phyloP scores from a whole-genome alignment of 305 asterid species.

The Rubia peregrina region DNA sequence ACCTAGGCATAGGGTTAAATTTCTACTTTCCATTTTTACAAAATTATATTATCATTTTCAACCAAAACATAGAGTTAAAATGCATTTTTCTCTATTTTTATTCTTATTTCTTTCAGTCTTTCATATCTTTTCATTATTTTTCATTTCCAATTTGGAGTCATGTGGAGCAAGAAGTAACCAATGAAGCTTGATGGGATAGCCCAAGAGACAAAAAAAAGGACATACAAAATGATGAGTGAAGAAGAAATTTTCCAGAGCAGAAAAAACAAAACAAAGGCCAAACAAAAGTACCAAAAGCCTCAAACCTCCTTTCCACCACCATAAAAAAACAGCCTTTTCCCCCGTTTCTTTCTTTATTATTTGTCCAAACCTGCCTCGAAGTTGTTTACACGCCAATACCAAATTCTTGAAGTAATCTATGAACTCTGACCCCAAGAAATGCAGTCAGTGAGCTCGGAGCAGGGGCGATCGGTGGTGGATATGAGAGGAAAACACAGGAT shows the following conservation, averaged over 20 bases:
- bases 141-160: not conserved
- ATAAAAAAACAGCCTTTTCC: slow-evolving; percentile 2
- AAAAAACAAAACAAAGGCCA: slow-evolving; percentile 8
- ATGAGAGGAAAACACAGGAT: slow-evolving; percentile 44
- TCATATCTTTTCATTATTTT: too few relatives aligned
- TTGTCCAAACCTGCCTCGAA: slow-evolving; percentile 6
- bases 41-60: too few relatives aligned
- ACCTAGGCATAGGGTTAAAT: too few relatives aligned
- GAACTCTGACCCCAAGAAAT: slow-evolving; percentile 13
- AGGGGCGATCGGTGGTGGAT: slow-evolving; percentile 30
- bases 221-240: not conserved
- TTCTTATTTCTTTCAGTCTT: too few relatives aligned
- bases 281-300: not conserved
- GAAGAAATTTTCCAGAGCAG: not conserved
- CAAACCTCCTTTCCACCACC: not conserved
- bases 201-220: not conserved
- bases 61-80: too few relatives aligned
- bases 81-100: too few relatives aligned
- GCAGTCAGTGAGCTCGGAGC: slow-evolving; percentile 40
- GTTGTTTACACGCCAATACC: slow-evolving; percentile 2
- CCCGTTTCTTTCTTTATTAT: slow-evolving; percentile 9
- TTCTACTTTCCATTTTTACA: too few relatives aligned
- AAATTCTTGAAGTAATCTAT: not conserved
- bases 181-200: not conserved
- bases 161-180: not conserved